Conservation (phyloP, 495 filamentous ascomycete genomes). For the Penicillium chermesinum region DNA sequence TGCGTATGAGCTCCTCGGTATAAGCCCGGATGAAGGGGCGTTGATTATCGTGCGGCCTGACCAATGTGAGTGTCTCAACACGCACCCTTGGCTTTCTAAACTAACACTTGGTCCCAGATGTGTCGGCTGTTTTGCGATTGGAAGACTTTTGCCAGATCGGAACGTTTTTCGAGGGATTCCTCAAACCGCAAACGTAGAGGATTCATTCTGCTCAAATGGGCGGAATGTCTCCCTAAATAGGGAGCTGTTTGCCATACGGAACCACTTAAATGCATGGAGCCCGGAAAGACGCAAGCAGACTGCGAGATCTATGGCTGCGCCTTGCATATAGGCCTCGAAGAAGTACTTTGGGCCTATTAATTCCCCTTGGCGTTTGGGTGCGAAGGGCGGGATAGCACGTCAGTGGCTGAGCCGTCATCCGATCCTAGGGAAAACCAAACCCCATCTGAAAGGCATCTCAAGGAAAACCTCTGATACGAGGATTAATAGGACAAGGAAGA, state of each 20-base stretch:
- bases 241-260: no score
- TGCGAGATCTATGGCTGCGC: no score
- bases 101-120: constrained; percentile 20
- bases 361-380: not conserved
- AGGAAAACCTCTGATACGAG: no score
- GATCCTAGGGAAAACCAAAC: no score
- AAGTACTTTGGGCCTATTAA: no score
- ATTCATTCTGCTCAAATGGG: no score
- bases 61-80: constrained; percentile 49
- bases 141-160: constrained; percentile 32
- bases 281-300: no score
- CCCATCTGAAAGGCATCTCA: no score
- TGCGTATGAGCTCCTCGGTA: constrained; percentile 56
- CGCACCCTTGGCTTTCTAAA: not conserved
- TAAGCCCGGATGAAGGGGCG: constrained; percentile 49
- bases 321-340: no score
- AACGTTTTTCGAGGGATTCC: constrained; percentile 39
- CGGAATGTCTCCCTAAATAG: no score
- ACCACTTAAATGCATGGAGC: no score
- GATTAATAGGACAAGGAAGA: no score
- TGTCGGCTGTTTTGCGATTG: constrained; percentile 31
- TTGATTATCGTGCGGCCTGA: constrained; percentile 61
- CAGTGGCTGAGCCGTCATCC: constrained; percentile 1
- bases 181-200: constrained; percentile 23
- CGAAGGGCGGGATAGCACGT: constrained; percentile 3